Evolutionary conservation across 2,329 filamentous ascomycete species (phyloP).

Genomic region (Aspergillus luchuensis): DNA sequence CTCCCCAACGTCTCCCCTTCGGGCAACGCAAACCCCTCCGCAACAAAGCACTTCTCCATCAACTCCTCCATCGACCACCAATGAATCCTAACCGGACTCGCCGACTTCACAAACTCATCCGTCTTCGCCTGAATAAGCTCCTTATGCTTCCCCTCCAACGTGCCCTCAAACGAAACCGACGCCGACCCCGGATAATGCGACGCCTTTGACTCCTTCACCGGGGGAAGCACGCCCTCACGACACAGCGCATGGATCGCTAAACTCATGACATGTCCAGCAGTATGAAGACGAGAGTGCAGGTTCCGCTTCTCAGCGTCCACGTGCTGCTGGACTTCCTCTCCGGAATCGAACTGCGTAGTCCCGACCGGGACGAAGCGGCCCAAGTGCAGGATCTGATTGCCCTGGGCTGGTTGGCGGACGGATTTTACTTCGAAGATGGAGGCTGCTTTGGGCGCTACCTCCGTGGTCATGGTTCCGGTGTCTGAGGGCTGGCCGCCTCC

Average conservation of each 20-base stretch:
- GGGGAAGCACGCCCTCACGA: neutral
- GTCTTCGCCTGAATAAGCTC: neutral
- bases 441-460: neutral
- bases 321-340: neutral
- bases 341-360: neutral
- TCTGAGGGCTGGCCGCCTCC: neutral
- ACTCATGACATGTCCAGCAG: neutral
- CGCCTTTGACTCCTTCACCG: neutral
- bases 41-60: neutral
- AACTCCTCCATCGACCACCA: neutral
- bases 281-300: neutral
- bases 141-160: neutral
- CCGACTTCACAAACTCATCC: neutral
- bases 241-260: neutral
- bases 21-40: neutral
- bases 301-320: neutral
- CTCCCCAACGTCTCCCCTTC: neutral
- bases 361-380: neutral
- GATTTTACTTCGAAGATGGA: neutral
- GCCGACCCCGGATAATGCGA: neutral
- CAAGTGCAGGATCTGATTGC: neutral
- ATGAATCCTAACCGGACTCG: neutral
- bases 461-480: neutral
- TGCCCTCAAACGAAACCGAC: neutral
- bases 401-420: neutral